Evolutionary conservation across 2,329 filamentous ascomycete species (phyloP).

Genomic region (Cylindrodendrum hubeiense): DNA sequence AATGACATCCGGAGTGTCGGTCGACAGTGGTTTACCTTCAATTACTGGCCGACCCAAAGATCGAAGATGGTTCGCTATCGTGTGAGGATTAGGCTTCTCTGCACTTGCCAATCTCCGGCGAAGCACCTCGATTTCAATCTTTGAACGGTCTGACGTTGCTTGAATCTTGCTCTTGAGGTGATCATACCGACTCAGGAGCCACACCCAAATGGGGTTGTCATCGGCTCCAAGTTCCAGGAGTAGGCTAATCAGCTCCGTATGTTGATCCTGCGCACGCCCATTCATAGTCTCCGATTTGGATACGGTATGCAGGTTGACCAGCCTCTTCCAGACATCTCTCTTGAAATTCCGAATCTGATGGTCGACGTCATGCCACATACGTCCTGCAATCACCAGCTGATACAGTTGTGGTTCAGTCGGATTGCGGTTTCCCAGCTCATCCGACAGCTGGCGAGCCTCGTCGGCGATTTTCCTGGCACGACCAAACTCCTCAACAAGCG

Average conservation of each 20-base stretch:
- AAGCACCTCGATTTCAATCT: conserved; percentile 92
- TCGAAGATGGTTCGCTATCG: conserved; percentile 81
- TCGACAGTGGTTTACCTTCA: conserved; percentile 69
- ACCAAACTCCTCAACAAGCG: conserved; percentile 86
- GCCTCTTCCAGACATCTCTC: conserved; percentile 85
- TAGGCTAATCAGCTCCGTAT: conserved; percentile 91
- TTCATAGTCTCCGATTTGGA: conserved; percentile 60
- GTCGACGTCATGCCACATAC: conserved; percentile 96
- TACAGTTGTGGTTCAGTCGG: conserved; percentile 86
- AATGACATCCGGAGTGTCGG: conserved; percentile 85
- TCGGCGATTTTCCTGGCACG: conserved; percentile 86
- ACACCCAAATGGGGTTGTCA: conserved; percentile 96
- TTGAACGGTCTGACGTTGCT: conserved; percentile 83
- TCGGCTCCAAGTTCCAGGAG: conserved; percentile 94
- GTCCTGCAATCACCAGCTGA: conserved; percentile 86
- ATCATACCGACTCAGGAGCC: conserved; percentile 91
- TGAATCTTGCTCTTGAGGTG: conserved; percentile 89
- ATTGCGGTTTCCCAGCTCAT: conserved; percentile 63
- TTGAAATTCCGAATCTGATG: conserved; percentile 90
- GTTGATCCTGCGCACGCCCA: conserved; percentile 78
- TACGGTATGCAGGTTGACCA: conserved; percentile 76
- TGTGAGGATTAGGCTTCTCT: conserved; percentile 77
- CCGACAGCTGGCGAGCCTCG: conserved; percentile 78
- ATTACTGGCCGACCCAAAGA: conserved; percentile 76
- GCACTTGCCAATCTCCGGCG: conserved; percentile 82